These are phyloP conservation scores for Aquanectria penicillioides DNA, from an alignment of 2,329 filamentous ascomycete species.

Conservation along the genomic window DNA sequence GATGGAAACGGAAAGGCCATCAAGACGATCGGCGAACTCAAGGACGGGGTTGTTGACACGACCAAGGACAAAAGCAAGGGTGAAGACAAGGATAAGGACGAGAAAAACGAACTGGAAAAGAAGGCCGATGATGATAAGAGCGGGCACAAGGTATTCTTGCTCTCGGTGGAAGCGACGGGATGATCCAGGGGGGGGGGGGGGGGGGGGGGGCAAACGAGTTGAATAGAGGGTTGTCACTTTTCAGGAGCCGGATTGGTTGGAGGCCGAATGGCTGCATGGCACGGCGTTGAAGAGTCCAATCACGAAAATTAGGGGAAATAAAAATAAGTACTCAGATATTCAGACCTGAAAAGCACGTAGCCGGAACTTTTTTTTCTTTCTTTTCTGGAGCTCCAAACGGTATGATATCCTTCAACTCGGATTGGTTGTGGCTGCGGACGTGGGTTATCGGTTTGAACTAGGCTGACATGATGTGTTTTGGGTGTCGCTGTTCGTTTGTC, in stretches of 20 bases:
- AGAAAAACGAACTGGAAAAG: constrained; percentile 31
- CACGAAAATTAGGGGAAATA: no score
- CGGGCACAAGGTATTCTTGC: constrained; percentile 44
- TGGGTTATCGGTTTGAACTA: constrained; percentile 1
- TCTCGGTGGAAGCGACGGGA: constrained; percentile 47
- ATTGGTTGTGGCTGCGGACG: background rate
- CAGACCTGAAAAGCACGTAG: no score
- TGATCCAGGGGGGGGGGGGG: no score
- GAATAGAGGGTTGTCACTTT: no score
- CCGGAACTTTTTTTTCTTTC: no score
- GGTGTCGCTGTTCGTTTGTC: constrained; percentile 4
- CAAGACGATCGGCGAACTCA: constrained; percentile 50
- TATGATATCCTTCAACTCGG: no score
- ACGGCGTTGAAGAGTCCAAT: no score
- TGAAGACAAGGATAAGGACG: constrained; percentile 29
- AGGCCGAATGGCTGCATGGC: no score
- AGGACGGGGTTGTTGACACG: constrained; percentile 50
- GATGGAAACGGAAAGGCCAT: constrained; percentile 59
- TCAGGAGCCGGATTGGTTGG: no score
- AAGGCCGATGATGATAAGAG: constrained; percentile 29
- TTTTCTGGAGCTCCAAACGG: no score
- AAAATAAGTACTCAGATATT: no score
- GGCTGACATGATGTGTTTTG: constrained; percentile 17
- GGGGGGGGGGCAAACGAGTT: no score
- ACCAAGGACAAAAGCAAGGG: constrained; percentile 45